These are phyloP conservation scores for Cornus suecica DNA, from an alignment of 148 eudicot species.

Conservation along the genomic window DNA sequence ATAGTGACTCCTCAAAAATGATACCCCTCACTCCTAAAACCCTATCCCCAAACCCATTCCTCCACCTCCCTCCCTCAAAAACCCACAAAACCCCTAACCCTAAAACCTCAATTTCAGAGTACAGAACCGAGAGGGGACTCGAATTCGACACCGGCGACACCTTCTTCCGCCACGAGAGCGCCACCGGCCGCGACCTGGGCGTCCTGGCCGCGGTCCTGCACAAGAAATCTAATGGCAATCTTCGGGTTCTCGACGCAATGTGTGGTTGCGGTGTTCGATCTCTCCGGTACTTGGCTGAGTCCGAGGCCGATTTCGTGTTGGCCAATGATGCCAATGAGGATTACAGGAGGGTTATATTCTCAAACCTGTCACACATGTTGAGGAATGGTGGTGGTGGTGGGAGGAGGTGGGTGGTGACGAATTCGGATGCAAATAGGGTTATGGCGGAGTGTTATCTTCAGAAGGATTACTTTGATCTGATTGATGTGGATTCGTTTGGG, in stretches of 20 bases:
- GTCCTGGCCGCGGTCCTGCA: slow-evolving; percentile 73
- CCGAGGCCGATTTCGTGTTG: no score
- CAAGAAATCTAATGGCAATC: slow-evolving; percentile 51
- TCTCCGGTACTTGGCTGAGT: no score
- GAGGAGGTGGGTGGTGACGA: no score
- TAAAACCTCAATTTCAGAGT: slow-evolving; percentile 14
- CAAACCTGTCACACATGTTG: slow-evolving; percentile 47
- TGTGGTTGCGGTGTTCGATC: no score
- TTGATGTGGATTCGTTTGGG: slow-evolving; percentile 89
- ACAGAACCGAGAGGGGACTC: slow-evolving; percentile 50
- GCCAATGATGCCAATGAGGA: no score
- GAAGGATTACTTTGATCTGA: slow-evolving; percentile 76
- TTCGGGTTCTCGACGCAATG: no score
- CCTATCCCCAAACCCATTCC: slow-evolving; percentile 23
- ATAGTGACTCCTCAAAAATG: slow-evolving; percentile 21
- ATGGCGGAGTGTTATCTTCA: slow-evolving; percentile 69
- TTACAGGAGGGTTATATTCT: slow-evolving; percentile 39
- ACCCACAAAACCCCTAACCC: slow-evolving; percentile 16
- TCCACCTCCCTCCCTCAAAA: slow-evolving; percentile 12
- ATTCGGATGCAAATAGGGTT: no score
- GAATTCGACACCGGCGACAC: slow-evolving; percentile 61
- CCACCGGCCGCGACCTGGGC: slow-evolving; percentile 87
- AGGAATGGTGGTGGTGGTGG: no score
- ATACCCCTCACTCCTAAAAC: slow-evolving; percentile 22
- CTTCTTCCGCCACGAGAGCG: slow-evolving; percentile 88